Conservation (phyloP, 1,284 basidiomycete genomes). For the Naganishia cerealis region DNA sequence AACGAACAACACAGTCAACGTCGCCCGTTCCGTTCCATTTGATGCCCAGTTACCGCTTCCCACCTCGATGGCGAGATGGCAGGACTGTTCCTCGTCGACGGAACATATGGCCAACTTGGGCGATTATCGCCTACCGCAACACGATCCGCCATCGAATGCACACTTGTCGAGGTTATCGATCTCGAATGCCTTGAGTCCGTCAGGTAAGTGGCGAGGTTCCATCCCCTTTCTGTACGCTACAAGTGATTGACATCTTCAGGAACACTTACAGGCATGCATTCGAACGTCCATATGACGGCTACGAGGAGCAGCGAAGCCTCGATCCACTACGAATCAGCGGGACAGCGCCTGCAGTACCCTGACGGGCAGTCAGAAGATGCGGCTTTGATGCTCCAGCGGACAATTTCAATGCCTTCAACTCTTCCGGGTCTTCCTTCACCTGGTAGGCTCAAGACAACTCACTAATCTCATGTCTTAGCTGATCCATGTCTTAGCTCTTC, state of each 20-base stretch:
- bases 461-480: neutral
- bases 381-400: neutral
- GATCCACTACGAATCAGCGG: neutral
- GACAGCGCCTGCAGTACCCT: neutral
- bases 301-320: neutral
- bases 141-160: slow-evolving; percentile 1
- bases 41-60: neutral
- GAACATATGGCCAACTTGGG: neutral
- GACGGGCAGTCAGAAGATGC: neutral
- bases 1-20: neutral
- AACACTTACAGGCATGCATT: neutral
- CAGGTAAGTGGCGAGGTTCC: neutral
- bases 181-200: neutral
- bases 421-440: neutral
- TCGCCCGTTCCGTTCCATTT: neutral
- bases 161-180: neutral
- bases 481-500: neutral
- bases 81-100: neutral
- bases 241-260: neutral
- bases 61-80: neutral
- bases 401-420: neutral
- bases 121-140: neutral
- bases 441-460: neutral
- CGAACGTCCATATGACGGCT: neutral
- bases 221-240: neutral